Evolutionary conservation across 2,329 filamentous ascomycete genomes (phyloP).

Genomic region (Fusarium cicatricum): DNA sequence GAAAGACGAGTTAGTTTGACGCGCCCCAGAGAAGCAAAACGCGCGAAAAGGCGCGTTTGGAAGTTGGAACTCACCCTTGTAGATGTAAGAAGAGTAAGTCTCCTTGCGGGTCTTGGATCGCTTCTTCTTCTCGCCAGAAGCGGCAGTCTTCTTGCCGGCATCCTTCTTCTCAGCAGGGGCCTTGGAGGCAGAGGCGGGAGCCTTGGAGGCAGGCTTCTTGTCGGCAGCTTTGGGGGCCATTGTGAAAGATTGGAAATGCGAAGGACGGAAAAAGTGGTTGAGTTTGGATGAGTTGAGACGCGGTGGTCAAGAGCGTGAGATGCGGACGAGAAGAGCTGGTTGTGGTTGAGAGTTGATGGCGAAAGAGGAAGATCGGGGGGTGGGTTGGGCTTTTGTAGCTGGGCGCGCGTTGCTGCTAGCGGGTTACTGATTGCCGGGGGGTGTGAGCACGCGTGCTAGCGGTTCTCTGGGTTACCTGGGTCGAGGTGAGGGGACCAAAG

Average conservation of each 20-base stretch:
- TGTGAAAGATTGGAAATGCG: slow-evolving; percentile 45
- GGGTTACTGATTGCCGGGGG: slow-evolving; percentile 64
- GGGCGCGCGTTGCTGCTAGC: slow-evolving; percentile 59
- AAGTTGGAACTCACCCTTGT: slow-evolving; percentile 81
- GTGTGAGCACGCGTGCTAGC: slow-evolving; percentile 35
- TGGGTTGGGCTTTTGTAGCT: slow-evolving; percentile 67
- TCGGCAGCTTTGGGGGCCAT: slow-evolving; percentile 98
- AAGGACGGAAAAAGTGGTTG: slow-evolving; percentile 16
- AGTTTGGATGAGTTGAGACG: slow-evolving; percentile 23
- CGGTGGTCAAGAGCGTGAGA: slow-evolving; percentile 21
- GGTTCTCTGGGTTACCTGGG: slow-evolving; percentile 8
- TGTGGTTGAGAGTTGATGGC: slow-evolving; percentile 55
- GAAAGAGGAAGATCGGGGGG: slow-evolving; percentile 60
- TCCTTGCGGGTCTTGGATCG: slow-evolving; percentile 99
- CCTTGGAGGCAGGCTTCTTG: slow-evolving; percentile 99
- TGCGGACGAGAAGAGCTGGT: slow-evolving; percentile 47
- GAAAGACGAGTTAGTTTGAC: slow-evolving; percentile 36
- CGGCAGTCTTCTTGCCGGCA: slow-evolving; percentile 99
- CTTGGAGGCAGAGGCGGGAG: slow-evolving; percentile 76
- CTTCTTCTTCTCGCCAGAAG: slow-evolving; percentile 99
- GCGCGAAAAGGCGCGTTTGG: slow-evolving; percentile 12
- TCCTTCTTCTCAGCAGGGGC: slow-evolving; percentile 91
- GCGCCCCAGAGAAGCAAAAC: slow-evolving; percentile 8
- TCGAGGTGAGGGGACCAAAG: slow-evolving; percentile 9
- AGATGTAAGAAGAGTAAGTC: slow-evolving; percentile 99